Base-by-base conservation (phyloP, 805 yeast genomes). In the Cyberlindnera nakhonratchasimensis region DNA sequence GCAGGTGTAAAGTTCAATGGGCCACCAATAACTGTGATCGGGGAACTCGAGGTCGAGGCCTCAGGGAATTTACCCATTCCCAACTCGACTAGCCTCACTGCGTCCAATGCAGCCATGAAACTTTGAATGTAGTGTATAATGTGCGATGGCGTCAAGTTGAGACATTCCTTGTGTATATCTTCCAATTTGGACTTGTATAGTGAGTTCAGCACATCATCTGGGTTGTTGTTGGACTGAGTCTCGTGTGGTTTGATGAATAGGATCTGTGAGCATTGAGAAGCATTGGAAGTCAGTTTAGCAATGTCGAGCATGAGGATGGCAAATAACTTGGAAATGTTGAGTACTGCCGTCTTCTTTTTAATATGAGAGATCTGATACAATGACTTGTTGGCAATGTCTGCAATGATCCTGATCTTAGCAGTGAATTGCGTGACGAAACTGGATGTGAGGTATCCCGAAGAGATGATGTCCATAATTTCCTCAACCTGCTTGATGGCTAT, bases 31-130 rank as follows among this genome's bases (percentile, higher is more conserved):
- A 60, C 62, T 2, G 56, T 47, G 6, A 50, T 29, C 7, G 61
- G 60, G 1, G 46, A 28, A 2, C 34, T 41, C 2, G 55, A 42
- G n/a, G 40, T 30, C 1, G 31, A 14, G 10, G 47, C 48, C 29
- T 59, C 64, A 5, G 58, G 59, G n/a, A 63, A 53, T 7, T 58
- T 55, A 10, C 73, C 74, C 43, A 61, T 58, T 5, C 72, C 75
- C 8, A 72, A 38, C 37, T 70, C 71, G 14, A 73, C 42, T 18
- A 70, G 40, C 11, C 59, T 49, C 6, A 67, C 58, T 11, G 64
- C 51, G 9, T 63, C 65, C 24, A 58, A 46, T 1, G 67, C 53
- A 1, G 69, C 48, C 31, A 39, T 40, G 36, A 70, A 48, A 4
- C 69, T 44, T 6, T 50, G 39, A 5, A 70, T 31, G 35, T 65